Conservation (phyloP, 2,329 filamentous ascomycete species). For the Coccinonectria pachysandricola region DNA sequence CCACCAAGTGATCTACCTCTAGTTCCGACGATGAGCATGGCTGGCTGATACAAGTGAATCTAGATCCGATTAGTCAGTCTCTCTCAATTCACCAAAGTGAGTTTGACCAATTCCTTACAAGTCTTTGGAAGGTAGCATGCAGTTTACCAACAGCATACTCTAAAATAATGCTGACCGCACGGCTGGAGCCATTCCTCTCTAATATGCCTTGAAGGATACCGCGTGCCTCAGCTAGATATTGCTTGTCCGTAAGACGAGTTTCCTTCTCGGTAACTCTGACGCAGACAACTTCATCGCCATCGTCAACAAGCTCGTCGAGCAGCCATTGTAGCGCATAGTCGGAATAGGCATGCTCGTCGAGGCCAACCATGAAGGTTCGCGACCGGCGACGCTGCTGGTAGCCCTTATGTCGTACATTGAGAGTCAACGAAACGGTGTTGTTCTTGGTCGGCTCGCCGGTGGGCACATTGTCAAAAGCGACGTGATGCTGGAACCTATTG, state of each 20-base stretch:
- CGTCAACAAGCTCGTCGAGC: conserved; percentile 82
- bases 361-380: conserved; percentile 81
- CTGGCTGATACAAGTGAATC: conserved; percentile 88
- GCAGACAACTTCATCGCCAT: conserved; percentile 88
- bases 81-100: not conserved
- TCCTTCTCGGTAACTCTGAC: conserved; percentile 81
- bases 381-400: conserved; percentile 73
- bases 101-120: conserved; percentile 45
- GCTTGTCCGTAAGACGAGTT: conserved; percentile 55
- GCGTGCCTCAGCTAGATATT: conserved; percentile 68
- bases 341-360: conserved; percentile 85
- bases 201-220: conserved; percentile 66
- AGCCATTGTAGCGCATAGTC: conserved; percentile 90
- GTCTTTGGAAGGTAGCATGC: conserved; percentile 79
- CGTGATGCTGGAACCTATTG: conserved; percentile 47
- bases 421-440: conserved; percentile 60
- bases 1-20: conserved; percentile 75
- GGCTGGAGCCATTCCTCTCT: conserved; percentile 66
- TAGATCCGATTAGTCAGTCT: conserved; percentile 25
- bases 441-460: conserved; percentile 48
- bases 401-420: conserved; percentile 78
- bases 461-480: conserved; percentile 51
- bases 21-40: conserved; percentile 84
- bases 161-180: conserved; percentile 73
- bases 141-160: conserved; percentile 86